phyloP scores from a whole-genome alignment of 345 rosid genomes.

The Eutrema yunnanense region DNA sequence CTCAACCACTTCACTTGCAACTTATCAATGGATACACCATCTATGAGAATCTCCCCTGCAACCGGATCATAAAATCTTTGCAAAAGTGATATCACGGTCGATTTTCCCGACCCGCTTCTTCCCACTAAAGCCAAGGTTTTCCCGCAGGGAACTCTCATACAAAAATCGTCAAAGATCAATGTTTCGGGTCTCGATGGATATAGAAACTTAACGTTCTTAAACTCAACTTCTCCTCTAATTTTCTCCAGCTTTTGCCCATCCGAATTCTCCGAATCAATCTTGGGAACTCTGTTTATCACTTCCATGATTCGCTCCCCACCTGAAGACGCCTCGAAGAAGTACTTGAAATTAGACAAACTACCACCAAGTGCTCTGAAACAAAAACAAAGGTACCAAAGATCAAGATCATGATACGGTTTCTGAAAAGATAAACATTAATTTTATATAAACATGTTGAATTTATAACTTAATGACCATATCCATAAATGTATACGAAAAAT shows the following conservation, averaged over 20 bases:
- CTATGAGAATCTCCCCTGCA: conserved; percentile 60
- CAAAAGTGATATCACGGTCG: conserved; percentile 71
- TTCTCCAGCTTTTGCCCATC: conserved; percentile 46
- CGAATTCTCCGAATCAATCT: conserved; percentile 53
- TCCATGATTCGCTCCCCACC: conserved; percentile 59
- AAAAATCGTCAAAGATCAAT: conserved; percentile 46
- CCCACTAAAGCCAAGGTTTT: conserved; percentile 82
- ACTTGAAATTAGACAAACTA: conserved; percentile 63
- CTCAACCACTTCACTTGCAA: conserved; percentile 82
- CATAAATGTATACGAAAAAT: too few species aligned
- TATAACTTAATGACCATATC: too few species aligned
- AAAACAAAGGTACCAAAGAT: background rate
- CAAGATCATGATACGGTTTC: background rate
- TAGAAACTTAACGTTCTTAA: conserved; percentile 51
- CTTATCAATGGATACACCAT: conserved; percentile 48
- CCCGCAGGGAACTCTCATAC: conserved; percentile 58
- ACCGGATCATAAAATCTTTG: conserved; percentile 82
- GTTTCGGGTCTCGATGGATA: conserved; percentile 77
- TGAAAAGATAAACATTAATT: background rate
- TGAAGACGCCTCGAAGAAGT: conserved; percentile 58
- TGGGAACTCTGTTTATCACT: conserved; percentile 65
- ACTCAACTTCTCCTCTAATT: conserved; percentile 56
- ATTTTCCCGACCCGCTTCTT: conserved; percentile 86
- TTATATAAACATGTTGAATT: too few species aligned
- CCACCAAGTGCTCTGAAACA: conserved; percentile 54